phyloP scores from a whole-genome alignment of 495 filamentous ascomycete species.

The Lasiosphaeria ovina region DNA sequence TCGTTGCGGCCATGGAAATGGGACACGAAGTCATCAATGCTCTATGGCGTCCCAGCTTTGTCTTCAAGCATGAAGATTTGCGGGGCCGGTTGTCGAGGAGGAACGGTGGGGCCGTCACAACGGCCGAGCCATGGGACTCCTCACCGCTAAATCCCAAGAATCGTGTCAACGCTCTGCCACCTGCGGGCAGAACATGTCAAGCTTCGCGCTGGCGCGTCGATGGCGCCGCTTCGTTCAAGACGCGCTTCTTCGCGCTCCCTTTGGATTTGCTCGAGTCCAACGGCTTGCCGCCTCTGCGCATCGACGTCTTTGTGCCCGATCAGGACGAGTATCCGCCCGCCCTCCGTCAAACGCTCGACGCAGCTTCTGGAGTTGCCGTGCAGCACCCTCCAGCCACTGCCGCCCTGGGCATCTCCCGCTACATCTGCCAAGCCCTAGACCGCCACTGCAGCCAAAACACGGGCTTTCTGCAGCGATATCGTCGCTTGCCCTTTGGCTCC shows the following conservation, averaged over 20 bases:
- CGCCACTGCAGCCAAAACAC: constrained; percentile 1
- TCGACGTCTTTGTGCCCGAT: constrained; percentile 4
- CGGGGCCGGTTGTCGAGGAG: background rate
- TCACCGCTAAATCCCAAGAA: constrained; percentile 9
- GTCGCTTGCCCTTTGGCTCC: constrained; percentile 7
- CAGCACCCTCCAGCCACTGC: background rate
- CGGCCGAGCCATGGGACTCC: background rate
- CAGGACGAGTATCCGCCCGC: constrained; percentile 3
- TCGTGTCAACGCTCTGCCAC: constrained; percentile 3
- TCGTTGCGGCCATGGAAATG: constrained; percentile 2
- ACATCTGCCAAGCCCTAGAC: constrained; percentile 4
- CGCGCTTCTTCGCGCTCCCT: constrained; percentile 9
- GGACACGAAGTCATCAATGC: background rate
- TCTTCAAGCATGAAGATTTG: constrained; percentile 1
- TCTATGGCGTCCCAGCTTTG: constrained; percentile 6
- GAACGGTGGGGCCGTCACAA: background rate
- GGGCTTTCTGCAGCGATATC: background rate
- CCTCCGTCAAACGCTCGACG: constrained; percentile 6
- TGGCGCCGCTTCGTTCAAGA: constrained; percentile 5
- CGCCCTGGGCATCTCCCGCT: constrained; percentile 7
- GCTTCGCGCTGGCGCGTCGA: constrained; percentile 7
- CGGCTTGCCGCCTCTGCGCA: constrained; percentile 1
- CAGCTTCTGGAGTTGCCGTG: background rate
- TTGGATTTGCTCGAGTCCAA: constrained; percentile 1
- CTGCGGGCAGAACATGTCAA: background rate